These are phyloP conservation scores for Mentha longifolia DNA, from an alignment of 257 asterid species.

Conservation along the genomic window DNA sequence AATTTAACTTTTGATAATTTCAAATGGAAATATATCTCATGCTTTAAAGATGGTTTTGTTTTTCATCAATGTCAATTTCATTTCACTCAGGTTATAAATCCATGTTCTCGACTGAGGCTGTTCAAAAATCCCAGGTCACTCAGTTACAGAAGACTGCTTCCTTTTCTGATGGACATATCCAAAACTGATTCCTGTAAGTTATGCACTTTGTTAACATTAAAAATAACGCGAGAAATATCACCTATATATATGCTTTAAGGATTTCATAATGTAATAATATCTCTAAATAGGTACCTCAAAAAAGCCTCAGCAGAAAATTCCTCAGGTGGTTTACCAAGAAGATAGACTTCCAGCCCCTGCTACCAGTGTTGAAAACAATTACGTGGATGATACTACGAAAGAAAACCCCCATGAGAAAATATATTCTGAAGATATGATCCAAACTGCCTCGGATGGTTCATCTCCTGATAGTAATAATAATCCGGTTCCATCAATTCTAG, in stretches of 20 bases:
- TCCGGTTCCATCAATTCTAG: slow-evolving; percentile 32
- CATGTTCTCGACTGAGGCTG: slow-evolving; percentile 64
- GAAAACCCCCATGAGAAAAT: slow-evolving; percentile 32
- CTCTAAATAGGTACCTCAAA: slow-evolving; percentile 44
- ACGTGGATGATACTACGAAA: slow-evolving; percentile 14
- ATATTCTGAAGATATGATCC: slow-evolving; percentile 23
- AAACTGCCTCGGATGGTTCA: slow-evolving; percentile 34
- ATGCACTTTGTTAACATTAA: slow-evolving; percentile 3
- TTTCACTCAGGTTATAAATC: slow-evolving; percentile 59
- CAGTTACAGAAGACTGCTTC: slow-evolving; percentile 80
- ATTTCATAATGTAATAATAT: not conserved
- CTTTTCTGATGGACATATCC: slow-evolving; percentile 71
- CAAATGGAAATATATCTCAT: not conserved
- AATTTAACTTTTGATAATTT: slow-evolving; percentile 1
- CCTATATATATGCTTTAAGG: not conserved
- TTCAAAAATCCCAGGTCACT: slow-evolving; percentile 59
- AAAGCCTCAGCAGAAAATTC: slow-evolving; percentile 37
- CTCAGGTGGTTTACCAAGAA: slow-evolving; percentile 33
- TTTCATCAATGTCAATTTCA: slow-evolving; percentile 20
- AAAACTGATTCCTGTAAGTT: slow-evolving; percentile 44
- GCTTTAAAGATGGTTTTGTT: not conserved
- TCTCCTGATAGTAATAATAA: slow-evolving; percentile 33
- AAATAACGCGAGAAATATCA: not conserved
- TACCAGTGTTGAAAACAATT: slow-evolving; percentile 21
- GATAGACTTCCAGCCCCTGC: slow-evolving; percentile 25